Evolutionary conservation across 129 eudicot genomes (phyloP), one percentile per base, ranked within the genome.

Genomic region (Flaveria brownii): DNA sequence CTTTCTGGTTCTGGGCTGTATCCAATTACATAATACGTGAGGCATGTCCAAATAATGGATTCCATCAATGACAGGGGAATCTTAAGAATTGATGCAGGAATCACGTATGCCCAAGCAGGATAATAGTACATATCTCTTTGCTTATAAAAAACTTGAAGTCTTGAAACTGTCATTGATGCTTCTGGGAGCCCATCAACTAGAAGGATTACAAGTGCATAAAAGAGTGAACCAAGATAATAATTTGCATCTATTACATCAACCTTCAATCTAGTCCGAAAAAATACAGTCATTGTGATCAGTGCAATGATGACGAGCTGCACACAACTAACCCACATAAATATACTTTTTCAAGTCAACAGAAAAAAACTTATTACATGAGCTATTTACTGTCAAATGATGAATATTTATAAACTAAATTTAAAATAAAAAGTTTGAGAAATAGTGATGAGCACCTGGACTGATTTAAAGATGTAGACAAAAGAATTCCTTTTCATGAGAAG

Each of bases 21-120:
- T 20, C 97, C 97, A 41, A 92, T 85, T 45, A 80, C 83, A 78
- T 85, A 92, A 70, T 92, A 92, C 42, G 96, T 92, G 26, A 89
- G 82, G 50, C 73, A 78, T 2, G 92, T 87, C 92, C 92, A 89
- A 45, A 89, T 17, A 15, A 75, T 39, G 72, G 96, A 80, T 76
- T 60, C 86, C 36, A 85, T 55, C 16, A 89, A 39, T 26, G 96
- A 89, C 20, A 85, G 45, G 5, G 97, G 97, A 71, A 87, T 57
- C 83, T 89, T 89, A 33, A 92, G 84, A 68, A 92, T 74, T 45
- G 88, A 70, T 65, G 93, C 85, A 57, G 97, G 91, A 77, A 92
- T 83, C 18, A 96, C 87, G 69, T 87, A 92, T 17, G 91, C 89
- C 97, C 97, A 92, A 15, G 96, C 97, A 10, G 97, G 97, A 70